A percentile compares a stretch with the other conserved stretches of the same genome.
These are phyloP conservation scores for Alternaria tenuissima DNA, from an alignment of 2,329 filamentous ascomycete species.

Conservation along the genomic window DNA sequence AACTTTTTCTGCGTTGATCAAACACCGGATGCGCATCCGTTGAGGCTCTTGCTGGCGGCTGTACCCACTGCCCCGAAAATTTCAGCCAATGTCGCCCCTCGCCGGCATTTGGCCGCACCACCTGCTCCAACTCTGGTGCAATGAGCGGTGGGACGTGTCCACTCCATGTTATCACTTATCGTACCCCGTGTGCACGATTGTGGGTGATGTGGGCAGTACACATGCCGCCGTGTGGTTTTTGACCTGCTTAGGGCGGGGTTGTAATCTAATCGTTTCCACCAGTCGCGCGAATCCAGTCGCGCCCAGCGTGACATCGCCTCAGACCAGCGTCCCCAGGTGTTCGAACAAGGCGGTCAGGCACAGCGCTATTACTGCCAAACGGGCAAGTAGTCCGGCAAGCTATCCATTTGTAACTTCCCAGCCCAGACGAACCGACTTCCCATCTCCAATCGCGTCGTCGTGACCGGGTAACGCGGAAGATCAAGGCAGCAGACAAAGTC, in stretches of 20 bases:
- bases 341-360: constrained; percentile 11
- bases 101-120: constrained; percentile 27
- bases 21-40: constrained; percentile 21
- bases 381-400: constrained; percentile 11
- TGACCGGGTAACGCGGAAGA: constrained; percentile 11
- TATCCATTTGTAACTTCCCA: constrained; percentile 1
- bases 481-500: background rate
- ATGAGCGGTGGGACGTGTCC: constrained; percentile 32
- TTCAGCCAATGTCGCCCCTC: constrained; percentile 29
- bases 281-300: background rate
- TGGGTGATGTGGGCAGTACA: background rate
- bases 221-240: background rate
- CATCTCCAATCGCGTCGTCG: background rate
- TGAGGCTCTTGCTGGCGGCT: constrained; percentile 34
- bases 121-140: constrained; percentile 18
- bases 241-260: background rate
- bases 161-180: constrained; percentile 19
- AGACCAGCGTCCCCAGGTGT: background rate
- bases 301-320: background rate
- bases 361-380: constrained; percentile 12
- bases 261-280: constrained; percentile 12
- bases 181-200: constrained; percentile 5
- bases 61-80: constrained; percentile 31
- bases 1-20: constrained; percentile 29
- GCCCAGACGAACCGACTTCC: constrained; percentile 1